Evolutionary conservation across 495 filamentous ascomycete genomes (phyloP).

Genomic region (Penicillium bialowiezense): DNA sequence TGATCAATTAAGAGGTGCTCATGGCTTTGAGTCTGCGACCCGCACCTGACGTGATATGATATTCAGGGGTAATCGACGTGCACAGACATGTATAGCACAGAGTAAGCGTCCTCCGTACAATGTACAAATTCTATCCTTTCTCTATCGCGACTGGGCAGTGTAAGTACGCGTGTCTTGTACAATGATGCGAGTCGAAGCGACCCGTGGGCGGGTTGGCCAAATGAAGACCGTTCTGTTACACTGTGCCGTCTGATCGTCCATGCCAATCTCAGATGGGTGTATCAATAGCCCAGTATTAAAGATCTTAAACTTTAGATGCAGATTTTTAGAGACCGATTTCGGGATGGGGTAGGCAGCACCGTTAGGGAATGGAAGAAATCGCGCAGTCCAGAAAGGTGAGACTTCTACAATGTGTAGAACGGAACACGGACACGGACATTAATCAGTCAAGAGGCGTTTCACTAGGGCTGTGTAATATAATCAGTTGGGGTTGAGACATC

Average conservation of each 20-base stretch:
- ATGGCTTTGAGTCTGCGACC: not conserved
- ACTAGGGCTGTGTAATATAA: not conserved
- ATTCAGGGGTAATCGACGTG: not conserved
- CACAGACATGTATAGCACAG: not conserved
- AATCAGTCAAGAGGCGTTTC: too few species aligned
- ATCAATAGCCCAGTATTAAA: not conserved
- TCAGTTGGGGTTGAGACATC: not conserved
- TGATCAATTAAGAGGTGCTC: not conserved
- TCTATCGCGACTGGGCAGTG: not conserved
- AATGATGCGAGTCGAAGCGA: not conserved
- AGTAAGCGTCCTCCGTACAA: too few species aligned
- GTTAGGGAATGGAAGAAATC: too few species aligned
- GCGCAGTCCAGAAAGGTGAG: too few species aligned
- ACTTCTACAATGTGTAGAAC: too few species aligned
- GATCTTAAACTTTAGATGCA: not conserved
- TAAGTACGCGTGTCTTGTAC: not conserved
- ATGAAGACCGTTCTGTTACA: not conserved
- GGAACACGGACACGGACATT: too few species aligned
- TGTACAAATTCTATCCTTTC: not conserved
- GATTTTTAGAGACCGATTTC: not conserved
- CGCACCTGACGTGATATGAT: not conserved
- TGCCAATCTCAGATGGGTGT: not conserved
- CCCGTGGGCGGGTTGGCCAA: too few species aligned
- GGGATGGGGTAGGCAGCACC: too few species aligned
- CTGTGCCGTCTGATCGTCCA: conserved; percentile 6